Conservation (phyloP, 2,329 filamentous ascomycete species). For the Colletotrichum godetiae region DNA sequence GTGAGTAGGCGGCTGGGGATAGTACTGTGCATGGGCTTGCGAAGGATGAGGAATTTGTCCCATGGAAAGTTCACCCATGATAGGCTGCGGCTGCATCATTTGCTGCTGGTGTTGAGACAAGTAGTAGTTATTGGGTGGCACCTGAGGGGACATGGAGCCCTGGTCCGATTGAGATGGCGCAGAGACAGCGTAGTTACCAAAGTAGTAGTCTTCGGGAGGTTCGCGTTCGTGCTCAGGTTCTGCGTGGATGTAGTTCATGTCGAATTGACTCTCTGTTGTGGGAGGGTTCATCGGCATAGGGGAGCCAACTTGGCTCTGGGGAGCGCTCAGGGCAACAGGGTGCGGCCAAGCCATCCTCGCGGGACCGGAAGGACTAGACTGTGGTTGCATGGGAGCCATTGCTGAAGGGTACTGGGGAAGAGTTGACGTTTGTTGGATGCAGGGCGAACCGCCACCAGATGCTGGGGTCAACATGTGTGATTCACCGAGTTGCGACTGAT, state of each 20-base stretch:
- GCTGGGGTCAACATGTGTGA: conserved; percentile 61
- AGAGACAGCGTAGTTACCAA: conserved; percentile 50
- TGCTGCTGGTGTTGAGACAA: not conserved
- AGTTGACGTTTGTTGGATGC: conserved; percentile 55
- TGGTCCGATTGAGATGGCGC: conserved; percentile 19
- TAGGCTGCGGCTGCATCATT: conserved; percentile 6
- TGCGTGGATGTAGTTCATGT: conserved; percentile 51
- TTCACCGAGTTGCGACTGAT: conserved; percentile 49
- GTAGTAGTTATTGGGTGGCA: not conserved
- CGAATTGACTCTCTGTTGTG: conserved; percentile 50
- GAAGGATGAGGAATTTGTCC: conserved; percentile 1
- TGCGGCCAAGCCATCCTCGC: conserved; percentile 59
- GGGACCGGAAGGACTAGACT: conserved; percentile 60
- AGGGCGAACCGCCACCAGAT: conserved; percentile 61
- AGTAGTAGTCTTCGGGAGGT: conserved; percentile 48
- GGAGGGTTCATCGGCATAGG: conserved; percentile 55
- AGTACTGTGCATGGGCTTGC: conserved; percentile 4
- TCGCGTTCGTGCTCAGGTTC: conserved; percentile 48
- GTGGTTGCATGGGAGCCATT: conserved; percentile 51
- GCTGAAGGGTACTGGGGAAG: conserved; percentile 53
- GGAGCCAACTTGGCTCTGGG: conserved; percentile 56
- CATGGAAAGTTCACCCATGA: conserved; percentile 24
- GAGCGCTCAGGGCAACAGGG: conserved; percentile 54
- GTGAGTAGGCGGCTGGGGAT: not conserved
- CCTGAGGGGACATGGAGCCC: conserved; percentile 22